These are phyloP conservation scores for Fusarium globosum DNA, from an alignment of 2,329 filamentous ascomycete species.

Conservation along the genomic window DNA sequence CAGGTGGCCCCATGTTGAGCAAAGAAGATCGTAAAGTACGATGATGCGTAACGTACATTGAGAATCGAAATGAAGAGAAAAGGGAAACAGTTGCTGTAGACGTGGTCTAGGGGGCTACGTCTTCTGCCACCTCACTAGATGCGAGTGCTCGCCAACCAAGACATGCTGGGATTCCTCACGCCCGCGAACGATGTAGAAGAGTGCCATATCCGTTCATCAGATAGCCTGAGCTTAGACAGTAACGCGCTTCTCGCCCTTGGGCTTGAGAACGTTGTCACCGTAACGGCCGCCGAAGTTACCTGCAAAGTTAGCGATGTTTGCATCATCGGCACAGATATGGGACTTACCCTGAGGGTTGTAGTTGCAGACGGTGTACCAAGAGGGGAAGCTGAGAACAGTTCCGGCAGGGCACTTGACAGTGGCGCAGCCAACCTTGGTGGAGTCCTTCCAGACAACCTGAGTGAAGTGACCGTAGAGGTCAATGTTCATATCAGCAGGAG, in stretches of 20 bases:
- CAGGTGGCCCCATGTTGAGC: constrained; percentile 39
- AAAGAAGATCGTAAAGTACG: constrained; percentile 50
- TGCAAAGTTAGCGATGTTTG: constrained; percentile 35
- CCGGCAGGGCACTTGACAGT: constrained; percentile 74
- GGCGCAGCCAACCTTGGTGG: constrained; percentile 62
- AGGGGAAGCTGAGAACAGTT: constrained; percentile 60
- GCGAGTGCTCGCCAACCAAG: constrained; percentile 29
- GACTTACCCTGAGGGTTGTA: constrained; percentile 78
- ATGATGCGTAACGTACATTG: constrained; percentile 50
- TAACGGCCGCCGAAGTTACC: constrained; percentile 66
- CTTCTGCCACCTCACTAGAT: constrained; percentile 26
- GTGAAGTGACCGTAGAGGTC: constrained; percentile 69
- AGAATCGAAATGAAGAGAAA: constrained; percentile 49
- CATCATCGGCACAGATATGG: not conserved
- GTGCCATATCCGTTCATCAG: constrained; percentile 24
- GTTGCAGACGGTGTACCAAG: constrained; percentile 90
- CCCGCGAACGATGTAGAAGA: constrained; percentile 13
- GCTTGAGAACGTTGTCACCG: constrained; percentile 59
- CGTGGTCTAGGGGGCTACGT: constrained; percentile 24
- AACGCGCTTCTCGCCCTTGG: constrained; percentile 45
- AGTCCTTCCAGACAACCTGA: constrained; percentile 56
- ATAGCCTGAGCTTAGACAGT: constrained; percentile 41
- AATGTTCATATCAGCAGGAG: constrained; percentile 71
- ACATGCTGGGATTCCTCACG: constrained; percentile 13
- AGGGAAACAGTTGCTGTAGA: constrained; percentile 34